phyloP scores from a whole-genome alignment of 2,329 filamentous ascomycete species.

The Claviceps lovelessii region DNA sequence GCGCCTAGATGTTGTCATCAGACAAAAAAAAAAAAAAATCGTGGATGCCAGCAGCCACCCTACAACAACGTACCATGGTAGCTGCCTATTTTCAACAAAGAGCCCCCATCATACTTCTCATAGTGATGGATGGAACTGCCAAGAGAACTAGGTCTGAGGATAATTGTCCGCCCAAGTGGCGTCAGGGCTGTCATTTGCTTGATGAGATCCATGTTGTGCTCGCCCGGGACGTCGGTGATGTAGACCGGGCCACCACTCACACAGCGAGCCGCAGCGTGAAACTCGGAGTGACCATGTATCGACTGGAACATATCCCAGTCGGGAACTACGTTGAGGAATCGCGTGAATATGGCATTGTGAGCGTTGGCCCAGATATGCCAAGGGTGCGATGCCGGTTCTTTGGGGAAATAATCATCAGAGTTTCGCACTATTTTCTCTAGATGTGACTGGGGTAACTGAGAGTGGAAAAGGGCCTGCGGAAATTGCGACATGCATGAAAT shows the following conservation, averaged over 20 bases:
- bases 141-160: constrained; percentile 62
- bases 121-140: constrained; percentile 65
- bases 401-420: constrained; percentile 84
- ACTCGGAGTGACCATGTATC: constrained; percentile 53
- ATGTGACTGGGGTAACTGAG: constrained; percentile 62
- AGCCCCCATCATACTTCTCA: constrained; percentile 56
- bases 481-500: constrained; percentile 94
- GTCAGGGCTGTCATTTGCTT: constrained; percentile 68
- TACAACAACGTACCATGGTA: constrained; percentile 46
- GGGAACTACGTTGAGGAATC: constrained; percentile 73
- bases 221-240: constrained; percentile 77
- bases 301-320: constrained; percentile 67
- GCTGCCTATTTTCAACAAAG: constrained; percentile 62
- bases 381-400: constrained; percentile 63
- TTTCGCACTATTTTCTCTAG: constrained; percentile 67
- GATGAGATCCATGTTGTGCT: constrained; percentile 64
- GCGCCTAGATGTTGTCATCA: constrained; percentile 19
- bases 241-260: constrained; percentile 86
- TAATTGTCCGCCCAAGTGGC: constrained; percentile 56
- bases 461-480: constrained; percentile 74
- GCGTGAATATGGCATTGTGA: constrained; percentile 69
- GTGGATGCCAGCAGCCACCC: neutral
- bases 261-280: constrained; percentile 82
- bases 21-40: neutral
- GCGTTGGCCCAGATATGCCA: constrained; percentile 97